These are phyloP conservation scores for Neckera pumila DNA, from an alignment of 225 moss, liverwort and hornwort genomes.

Conservation along the genomic window DNA sequence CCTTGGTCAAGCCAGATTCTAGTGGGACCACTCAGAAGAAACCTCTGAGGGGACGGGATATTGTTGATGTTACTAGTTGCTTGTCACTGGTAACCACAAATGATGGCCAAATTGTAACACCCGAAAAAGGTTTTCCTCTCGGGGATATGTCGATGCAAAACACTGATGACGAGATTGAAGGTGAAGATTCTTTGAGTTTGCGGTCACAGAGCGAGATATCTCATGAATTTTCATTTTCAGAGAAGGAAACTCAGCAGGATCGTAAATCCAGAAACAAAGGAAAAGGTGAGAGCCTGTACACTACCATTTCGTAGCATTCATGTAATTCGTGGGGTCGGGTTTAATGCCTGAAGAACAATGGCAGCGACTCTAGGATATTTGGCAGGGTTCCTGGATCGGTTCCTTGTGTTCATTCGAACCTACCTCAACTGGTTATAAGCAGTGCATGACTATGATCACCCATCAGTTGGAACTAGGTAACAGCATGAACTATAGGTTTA, in stretches of 20 bases:
- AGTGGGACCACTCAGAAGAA: conserved; percentile 8
- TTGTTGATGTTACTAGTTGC: conserved; percentile 57
- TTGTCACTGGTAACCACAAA: conserved; percentile 39
- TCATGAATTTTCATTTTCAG: background rate
- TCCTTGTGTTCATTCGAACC: background rate
- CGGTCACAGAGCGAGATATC: conserved; percentile 10
- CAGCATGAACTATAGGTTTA: background rate
- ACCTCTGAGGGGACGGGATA: conserved; percentile 25
- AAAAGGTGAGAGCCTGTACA: conserved; percentile 19
- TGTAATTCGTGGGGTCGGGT: background rate
- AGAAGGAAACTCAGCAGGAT: background rate
- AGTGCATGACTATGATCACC: background rate
- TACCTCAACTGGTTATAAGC: background rate
- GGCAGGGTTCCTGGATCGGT: background rate
- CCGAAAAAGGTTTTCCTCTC: conserved; percentile 32
- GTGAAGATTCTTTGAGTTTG: conserved; percentile 13
- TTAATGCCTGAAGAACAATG: background rate
- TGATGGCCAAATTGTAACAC: conserved; percentile 42
- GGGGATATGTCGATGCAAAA: conserved; percentile 22
- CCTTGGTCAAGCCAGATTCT: conserved; percentile 25
- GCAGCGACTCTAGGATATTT: background rate
- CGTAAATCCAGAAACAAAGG: background rate
- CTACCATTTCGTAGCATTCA: background rate
- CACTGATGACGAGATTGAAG: conserved; percentile 34
- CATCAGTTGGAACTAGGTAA: background rate